Base-by-base conservation (phyloP, 371 early-diverging fungal species). In the Rhizomucor pusillus region DNA sequence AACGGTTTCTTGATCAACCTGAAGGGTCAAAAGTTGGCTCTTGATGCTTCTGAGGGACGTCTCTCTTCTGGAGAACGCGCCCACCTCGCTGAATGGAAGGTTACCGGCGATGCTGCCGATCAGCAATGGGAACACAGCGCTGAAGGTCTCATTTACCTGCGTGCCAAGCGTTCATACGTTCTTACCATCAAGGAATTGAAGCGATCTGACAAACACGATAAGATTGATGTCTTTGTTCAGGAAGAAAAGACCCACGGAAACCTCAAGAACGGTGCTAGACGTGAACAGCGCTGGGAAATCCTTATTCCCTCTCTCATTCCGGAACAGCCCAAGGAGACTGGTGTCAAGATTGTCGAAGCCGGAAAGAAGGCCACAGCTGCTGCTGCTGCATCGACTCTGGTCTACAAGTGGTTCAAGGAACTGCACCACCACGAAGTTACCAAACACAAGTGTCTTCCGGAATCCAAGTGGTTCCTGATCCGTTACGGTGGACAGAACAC, bases 1-100 rank as follows among this genome's bases (percentile, higher is more conserved):
- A 59, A 79, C 43, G 80, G 76, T 29, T 67, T 61, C 50, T 57
- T 82, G 16, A 57, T 77, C 33, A 82, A 82, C 54, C 66, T 75
- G 16, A 71, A 71, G 59, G 69, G 78, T 49, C 63, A 63, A 48
- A 46, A 29, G 16, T 46, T 73, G 16, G 67, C 64, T 29, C 46
- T 76, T 36, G 71, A 70, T 66, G 69, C 67, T 50, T 43, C 67
- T 13, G 51, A 56, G 20, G 51, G 19, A 18, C 56, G 54, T 9
- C 43, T 64, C 29, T 49, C 36, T 19, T 57, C 68, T 34, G 69
- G 67, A 45, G 73, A 67, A 35, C 62, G 61, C 45, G 57, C 58
- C 10, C 69, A 66, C 45, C 22, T 72, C n/a, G 56, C 69, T 25
- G 34, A 14, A 7, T 59, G 59, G 23, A 47, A 58, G 12, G 11